Base-by-base conservation (phyloP, 768 basidiomycete genomes). In the Termitomyces sp. region DNA sequence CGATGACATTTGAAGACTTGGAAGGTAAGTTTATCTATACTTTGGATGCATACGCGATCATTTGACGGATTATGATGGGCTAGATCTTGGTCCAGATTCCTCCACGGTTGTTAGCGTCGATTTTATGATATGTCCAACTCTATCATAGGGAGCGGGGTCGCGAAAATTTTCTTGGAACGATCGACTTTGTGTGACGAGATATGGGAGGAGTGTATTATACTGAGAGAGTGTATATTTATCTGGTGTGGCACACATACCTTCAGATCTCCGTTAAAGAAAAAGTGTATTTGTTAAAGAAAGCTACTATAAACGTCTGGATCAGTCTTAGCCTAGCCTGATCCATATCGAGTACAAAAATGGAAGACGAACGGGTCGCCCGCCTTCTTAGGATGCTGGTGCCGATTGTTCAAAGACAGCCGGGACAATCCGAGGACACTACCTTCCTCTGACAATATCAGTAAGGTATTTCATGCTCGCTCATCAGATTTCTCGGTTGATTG, bases 61-160 rank as follows among this genome's bases (percentile, higher is more conserved):
- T 20, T 31, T 61, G n/a, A 44, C 22, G 46, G 6, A 10, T 2
- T 24, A n/a, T 29, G 0, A 20, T 41, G 63, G 56, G 20, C 46
- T 46, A 18, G 59, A 63, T 3, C 13, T 29, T 0, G 59, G 59
- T 9, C 59, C 57, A 20, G 57, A 60, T 31, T 37, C 14, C 29
- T 64, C 64, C 9, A 61, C n/a, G 18, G 61, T 64, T 24, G 10
- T 59, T 9, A 60, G 59, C 26, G 31, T 63, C 24, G 62, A 65
- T 52, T 65, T 65, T 34, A 50, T 56, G 37, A 29, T 49, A 29
- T 41, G 39, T 42, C 55, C 47, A 14, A 7, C n/a, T 37, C 6
- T 7, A 29, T 36, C 13, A 0, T 9, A 49, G 14, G 10, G 22
- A 24, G 2, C 13, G 12, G n/a, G 29, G 22, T 3, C 22, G 9